Percentiles rank a stretch among this genome's conserved stretches.
Evolutionary conservation across 163 green algal species (phyloP).

Genomic region (Trebouxia gelatinosa): DNA sequence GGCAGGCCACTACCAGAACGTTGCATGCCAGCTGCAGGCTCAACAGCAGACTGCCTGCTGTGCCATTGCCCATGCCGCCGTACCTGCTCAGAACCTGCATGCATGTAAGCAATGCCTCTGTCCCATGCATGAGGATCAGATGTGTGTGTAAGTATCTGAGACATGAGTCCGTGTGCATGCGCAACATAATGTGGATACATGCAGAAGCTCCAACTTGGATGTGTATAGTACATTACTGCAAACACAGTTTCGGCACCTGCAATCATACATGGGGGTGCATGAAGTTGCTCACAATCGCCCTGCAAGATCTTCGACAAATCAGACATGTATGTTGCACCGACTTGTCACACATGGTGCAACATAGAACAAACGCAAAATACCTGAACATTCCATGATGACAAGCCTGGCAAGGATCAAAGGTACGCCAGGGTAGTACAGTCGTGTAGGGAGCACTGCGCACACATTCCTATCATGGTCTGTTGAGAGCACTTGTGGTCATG

Average conservation of each 20-base stretch:
- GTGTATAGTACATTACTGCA: neutral
- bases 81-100: slow-evolving; percentile 59
- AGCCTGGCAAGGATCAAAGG: slow-evolving; percentile 3
- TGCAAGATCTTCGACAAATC: too few relatives aligned
- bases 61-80: slow-evolving; percentile 44
- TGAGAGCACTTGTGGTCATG: too few relatives aligned
- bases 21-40: slow-evolving; percentile 89
- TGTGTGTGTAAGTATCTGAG: neutral
- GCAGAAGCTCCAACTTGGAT: neutral
- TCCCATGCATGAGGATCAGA: neutral
- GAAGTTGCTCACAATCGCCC: too few relatives aligned
- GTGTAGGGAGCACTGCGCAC: too few relatives aligned
- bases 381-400: neutral
- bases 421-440: too few relatives aligned
- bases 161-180: neutral
- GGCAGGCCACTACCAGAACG: slow-evolving; percentile 92
- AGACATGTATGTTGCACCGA: neutral
- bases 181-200: neutral
- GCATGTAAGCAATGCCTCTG: neutral
- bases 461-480: too few relatives aligned
- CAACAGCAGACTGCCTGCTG: neutral
- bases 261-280: too few relatives aligned
- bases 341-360: neutral
- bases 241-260: too few relatives aligned
- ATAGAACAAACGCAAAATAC: neutral